Base-by-base conservation (phyloP, 306 rosid species). In the Castanea crenata region DNA sequence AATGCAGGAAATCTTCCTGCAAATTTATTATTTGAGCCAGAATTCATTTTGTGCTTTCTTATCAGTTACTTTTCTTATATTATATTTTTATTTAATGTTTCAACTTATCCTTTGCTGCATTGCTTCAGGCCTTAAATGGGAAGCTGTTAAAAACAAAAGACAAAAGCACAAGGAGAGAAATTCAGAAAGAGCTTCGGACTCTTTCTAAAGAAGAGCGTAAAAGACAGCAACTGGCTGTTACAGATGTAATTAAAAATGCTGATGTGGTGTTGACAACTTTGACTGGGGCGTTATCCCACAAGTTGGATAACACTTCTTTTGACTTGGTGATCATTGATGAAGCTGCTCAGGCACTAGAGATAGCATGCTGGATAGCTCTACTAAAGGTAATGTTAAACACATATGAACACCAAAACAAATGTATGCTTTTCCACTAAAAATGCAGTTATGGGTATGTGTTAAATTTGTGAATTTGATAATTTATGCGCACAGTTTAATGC, bases 261-360 rank as follows among this genome's bases (percentile, higher is more conserved):
- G 98, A 95, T 85, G 96, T 95, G 54, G 84, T 95, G 77, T 85
- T 95, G 78, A 78, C 99, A 82, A 95, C 99, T 74, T 90, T 95
- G 87, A 95, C 90, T 69, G 99, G 99, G 75, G 92, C 97, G 63
- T 86, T 35, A 57, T 73, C 99, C 76, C 93, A 74, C 88, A 95
- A 95, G 80, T 91, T 95, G 67, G 87, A 86, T 27, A 85, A 54
- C 80, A 89, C 89, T 77, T 90, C 99, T 80, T 95, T 92, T 87
- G 98, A 95, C 85, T 86, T 95, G 88, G 97, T 95, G 38, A 95
- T 95, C 59, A 95, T 95, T 78, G 98, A 92, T 69, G 99, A 95
- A 90, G 98, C 99, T 83, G 99, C 99, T 79, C 98, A 91, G 89
- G 99, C 99, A 64, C 99, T 95, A 82, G 99, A 95, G 88, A 87